Evolutionary conservation across 2,329 filamentous ascomycete species (phyloP), one percentile per base, ranked within the genome.

Genomic region (Pseudopyricularia javanii): DNA sequence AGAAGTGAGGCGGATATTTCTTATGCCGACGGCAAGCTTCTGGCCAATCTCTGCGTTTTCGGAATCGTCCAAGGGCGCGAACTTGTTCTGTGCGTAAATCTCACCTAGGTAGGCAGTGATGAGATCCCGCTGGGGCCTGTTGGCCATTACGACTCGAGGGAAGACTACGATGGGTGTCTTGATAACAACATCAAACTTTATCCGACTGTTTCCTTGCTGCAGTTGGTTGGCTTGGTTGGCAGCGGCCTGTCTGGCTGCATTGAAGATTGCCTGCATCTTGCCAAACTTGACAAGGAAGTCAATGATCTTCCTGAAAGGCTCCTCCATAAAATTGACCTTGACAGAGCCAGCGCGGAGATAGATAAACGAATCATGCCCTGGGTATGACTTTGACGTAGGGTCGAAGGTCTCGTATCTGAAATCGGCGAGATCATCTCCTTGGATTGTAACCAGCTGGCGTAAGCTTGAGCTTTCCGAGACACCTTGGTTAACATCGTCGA

Each of bases 191-290:
- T 98, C 93, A 54, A 96, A 96, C 64, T 94, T 91, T 72, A 97
- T 88, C 57, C 88, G 89, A 62, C 84, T 88, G 0, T 88, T 87
- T 62, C 83, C 91, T 62, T 97, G 86, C 63, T 97, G 93, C 6
- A 98, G 80, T 63, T 96, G 91, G 54, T 81, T 95, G 9, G 93
- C 94, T 66, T 96, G 91, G 56, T 88, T 91, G 37, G 93, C 88
- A 3, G 94, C 93, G 37, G 91, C 94, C 68, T 95, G 89, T 33
- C 94, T 82, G 12, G 94, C 93, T 43, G 93, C 91, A 63, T 99
- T 98, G 74, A 95, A 98, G 52, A 98, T 86, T 22, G 93, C 91
- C 68, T 98, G 93, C 93, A 99, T 99, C 69, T 95, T 95, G 56
- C 94, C 93, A 66, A 99, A 99, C 62, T 98, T 98, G 66, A 99